A percentile compares a stretch with the other conserved stretches of the same genome.
phyloP scores from a whole-genome alignment of 2,329 filamentous ascomycete genomes.

The Furcasterigmium sp. region DNA sequence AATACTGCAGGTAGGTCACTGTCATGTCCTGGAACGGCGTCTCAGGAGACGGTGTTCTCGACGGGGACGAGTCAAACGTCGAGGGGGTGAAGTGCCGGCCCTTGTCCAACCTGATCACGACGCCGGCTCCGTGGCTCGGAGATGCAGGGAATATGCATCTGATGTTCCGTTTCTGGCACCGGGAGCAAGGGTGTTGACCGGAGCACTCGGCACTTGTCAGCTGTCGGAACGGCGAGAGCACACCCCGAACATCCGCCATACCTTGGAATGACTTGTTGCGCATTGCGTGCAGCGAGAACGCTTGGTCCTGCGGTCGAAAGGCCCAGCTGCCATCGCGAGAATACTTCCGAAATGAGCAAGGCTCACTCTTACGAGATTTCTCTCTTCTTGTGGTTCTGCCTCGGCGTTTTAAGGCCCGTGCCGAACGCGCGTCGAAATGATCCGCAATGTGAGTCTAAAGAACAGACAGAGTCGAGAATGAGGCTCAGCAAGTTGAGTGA shows the following conservation, averaged over 20 bases:
- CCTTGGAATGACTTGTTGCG: slow-evolving; percentile 26
- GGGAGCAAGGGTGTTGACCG: slow-evolving; percentile 21
- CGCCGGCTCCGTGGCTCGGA: slow-evolving; percentile 11
- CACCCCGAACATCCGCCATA: slow-evolving; percentile 10
- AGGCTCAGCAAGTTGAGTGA: background rate
- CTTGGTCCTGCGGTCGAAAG: slow-evolving; percentile 25
- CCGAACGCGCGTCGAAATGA: background rate
- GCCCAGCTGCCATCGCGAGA: slow-evolving; percentile 20
- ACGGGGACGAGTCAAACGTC: background rate
- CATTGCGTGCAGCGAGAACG: slow-evolving; percentile 24
- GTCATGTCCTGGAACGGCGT: slow-evolving; percentile 10
- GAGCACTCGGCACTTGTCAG: slow-evolving; percentile 20
- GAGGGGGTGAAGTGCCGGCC: slow-evolving; percentile 7
- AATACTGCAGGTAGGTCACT: slow-evolving; percentile 18
- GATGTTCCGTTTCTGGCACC: slow-evolving; percentile 19
- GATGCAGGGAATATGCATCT: slow-evolving; percentile 15
- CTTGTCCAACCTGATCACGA: slow-evolving; percentile 16
- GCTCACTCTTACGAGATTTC: no score
- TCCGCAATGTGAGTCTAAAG: background rate
- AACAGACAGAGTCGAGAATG: background rate
- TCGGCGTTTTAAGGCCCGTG: background rate
- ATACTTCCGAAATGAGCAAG: background rate
- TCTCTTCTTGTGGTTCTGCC: background rate
- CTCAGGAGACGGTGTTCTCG: background rate
- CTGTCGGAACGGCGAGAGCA: no score